Base-by-base conservation (phyloP, 257 asterid species). In the Galeopsis tetrahit region DNA sequence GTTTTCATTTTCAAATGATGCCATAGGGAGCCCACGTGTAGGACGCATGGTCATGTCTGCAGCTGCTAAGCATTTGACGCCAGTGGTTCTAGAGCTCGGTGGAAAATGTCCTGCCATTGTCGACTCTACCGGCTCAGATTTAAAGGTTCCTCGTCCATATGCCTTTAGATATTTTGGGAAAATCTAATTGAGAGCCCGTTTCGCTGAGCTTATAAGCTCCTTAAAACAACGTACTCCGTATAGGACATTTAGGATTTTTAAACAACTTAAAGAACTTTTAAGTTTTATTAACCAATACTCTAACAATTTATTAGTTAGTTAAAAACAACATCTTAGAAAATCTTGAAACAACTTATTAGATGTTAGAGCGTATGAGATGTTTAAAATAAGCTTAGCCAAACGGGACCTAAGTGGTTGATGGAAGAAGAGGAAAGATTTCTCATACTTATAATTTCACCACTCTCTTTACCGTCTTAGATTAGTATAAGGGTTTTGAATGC, bases 51-150 rank as follows among this genome's bases (percentile, higher is more conserved):
- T 94, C 78, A 84, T 91, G 98, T 64, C 97, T 7, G 97, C 97
- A 58, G 99, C 98, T 62, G 99, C 97, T 17, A 91, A 87, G 82
- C 92, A 91, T 80, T 85, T 94, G 80, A 94, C 99, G 2, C 99
- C 99, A 5, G 99, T 94, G 75, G 86, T 90, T 51, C 91, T 94
- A 28, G 99, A 94, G 83, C 86, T 94, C 10, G 99, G 99, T 6
- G 99, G 99, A 66, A 94, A 94, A 81, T 91, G 96, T 53, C 98
- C 98, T 0, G 84, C 83, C 78, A 88, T 94, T 81, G 77, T 94
- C 2, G 98, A 94, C 81, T 78, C 86, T 13, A 78, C 89, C 7
- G 77, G 14, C 64, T 78, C 90, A 13, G 96, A 89, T 77, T 75
- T 93, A 3, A 82, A 89, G 97, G 97, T 92, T 60, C 13, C 35